Evolutionary conservation across 768 basidiomycete species (phyloP).

Genomic region (Clitopilus passeckerianus): DNA sequence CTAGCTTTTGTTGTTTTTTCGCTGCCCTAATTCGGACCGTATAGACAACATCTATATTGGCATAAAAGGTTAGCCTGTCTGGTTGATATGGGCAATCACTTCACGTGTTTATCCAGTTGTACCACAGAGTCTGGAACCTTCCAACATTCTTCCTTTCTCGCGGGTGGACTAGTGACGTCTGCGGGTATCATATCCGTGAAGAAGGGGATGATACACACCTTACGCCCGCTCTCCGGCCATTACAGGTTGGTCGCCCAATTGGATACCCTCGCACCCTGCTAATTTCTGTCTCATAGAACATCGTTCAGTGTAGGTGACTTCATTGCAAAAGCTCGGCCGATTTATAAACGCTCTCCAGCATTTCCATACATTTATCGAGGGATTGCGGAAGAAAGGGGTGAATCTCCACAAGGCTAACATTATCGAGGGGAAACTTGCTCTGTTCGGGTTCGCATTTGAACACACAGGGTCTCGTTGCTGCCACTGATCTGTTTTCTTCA

Average conservation of each 20-base stretch:
- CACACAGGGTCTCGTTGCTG: not conserved
- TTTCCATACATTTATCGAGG: slow-evolving; percentile 51
- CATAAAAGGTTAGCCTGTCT: slow-evolving; percentile 52
- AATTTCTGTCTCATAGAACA: too few relatives aligned
- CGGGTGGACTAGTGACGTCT: slow-evolving; percentile 57
- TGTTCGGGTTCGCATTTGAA: slow-evolving; percentile 19
- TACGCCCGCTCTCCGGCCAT: slow-evolving; percentile 66
- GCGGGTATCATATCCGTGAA: slow-evolving; percentile 65
- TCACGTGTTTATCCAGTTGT: not conserved
- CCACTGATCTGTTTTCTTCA: slow-evolving; percentile 11
- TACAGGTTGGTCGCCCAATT: slow-evolving; percentile 35
- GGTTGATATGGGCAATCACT: not conserved
- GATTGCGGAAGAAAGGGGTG: slow-evolving; percentile 45
- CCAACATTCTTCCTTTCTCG: slow-evolving; percentile 61
- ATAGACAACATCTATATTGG: slow-evolving; percentile 63
- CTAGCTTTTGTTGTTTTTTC: not conserved
- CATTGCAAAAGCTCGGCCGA: too few relatives aligned
- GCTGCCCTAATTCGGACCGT: not conserved
- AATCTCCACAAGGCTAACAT: slow-evolving; percentile 58
- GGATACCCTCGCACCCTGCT: not conserved
- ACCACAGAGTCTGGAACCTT: slow-evolving; percentile 48
- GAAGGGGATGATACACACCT: slow-evolving; percentile 50
- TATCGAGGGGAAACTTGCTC: slow-evolving; percentile 53
- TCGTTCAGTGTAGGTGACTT: too few relatives aligned
- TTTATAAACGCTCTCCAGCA: slow-evolving; percentile 30